These are phyloP conservation scores for Neltuma alba DNA, from an alignment of 306 rosid genomes.

Conservation along the genomic window DNA sequence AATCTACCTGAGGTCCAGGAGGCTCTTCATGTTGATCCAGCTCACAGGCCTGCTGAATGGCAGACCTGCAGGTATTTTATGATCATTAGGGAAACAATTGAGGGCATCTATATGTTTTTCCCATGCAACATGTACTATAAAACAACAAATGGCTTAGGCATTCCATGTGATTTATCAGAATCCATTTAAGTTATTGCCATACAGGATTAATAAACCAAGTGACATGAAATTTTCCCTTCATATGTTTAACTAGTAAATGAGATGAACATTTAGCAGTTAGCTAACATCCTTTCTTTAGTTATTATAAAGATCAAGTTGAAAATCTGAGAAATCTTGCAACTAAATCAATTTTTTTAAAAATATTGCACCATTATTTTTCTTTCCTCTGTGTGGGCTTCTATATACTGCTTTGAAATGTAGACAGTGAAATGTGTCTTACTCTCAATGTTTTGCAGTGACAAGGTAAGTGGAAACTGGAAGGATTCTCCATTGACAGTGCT, in stretches of 20 bases:
- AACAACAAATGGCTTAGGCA: slow-evolving; percentile 4
- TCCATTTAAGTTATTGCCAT: background rate
- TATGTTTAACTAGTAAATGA: background rate
- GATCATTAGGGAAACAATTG: slow-evolving; percentile 2
- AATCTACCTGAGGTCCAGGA: slow-evolving; percentile 80
- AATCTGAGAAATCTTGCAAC: background rate
- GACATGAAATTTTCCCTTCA: background rate
- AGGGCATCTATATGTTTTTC: slow-evolving; percentile 19
- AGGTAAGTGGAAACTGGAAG: slow-evolving; percentile 53
- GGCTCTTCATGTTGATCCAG: slow-evolving; percentile 69
- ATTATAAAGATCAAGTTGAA: background rate
- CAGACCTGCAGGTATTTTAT: slow-evolving; percentile 80
- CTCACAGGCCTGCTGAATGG: slow-evolving; percentile 69
- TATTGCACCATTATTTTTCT: slow-evolving; percentile 4
- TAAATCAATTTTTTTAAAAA: too few relatives aligned
- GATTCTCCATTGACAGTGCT: slow-evolving; percentile 83
- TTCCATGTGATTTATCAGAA: slow-evolving; percentile 11
- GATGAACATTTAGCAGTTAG: slow-evolving; percentile 2
- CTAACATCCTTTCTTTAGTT: background rate
- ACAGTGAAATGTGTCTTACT: slow-evolving; percentile 14
- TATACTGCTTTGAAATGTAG: background rate
- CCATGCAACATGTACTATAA: background rate
- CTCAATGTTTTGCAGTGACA: slow-evolving; percentile 45
- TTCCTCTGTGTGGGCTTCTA: background rate
- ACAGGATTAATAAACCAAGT: slow-evolving; percentile 9